Base-by-base conservation (phyloP, 352 stramenopile genomes). In the Phytophthora pluvialis region DNA sequence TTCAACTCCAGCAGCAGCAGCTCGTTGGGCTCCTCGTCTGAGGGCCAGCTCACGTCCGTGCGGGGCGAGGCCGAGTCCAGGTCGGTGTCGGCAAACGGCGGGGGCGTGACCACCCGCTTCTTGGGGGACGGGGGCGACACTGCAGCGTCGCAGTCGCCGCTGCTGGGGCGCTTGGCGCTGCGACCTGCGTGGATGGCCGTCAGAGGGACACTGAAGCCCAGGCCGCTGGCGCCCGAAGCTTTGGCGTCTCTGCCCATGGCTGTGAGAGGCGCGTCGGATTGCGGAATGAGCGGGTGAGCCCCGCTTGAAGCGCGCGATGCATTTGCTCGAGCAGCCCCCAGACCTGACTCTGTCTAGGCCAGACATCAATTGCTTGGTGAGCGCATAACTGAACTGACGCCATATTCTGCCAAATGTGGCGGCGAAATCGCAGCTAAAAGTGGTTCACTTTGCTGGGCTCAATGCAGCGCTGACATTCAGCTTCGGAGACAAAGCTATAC, bases 1-100 rank as follows among this genome's bases (percentile, higher is more conserved):
- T 67, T 73, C n/a, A 65, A 10, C 21, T 65, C 39, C 36, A 70
- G 32, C 31, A 70, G 32, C 31, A 32, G 18, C 28, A 73, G 39
- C 21, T 72, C 72, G 52, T 75, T 56, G 25, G 59, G 36, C 18
- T 83, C 75, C 1, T 83, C 75, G 63, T 83, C 75, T n/a, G 72
- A 81, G 36, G 60, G 75, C 35, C 70, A 78, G 45, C 65, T 76
- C 15, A 51, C 64, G 58, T 83, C 77, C 8, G 70, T 79, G 55
- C 63, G 71, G 10, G 69, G 72, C 13, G 68, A 78, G 21, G 64
- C 60, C 38, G 60, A 60, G 51, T 79, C 70, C 48, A 76, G 10
- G n/a, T 74, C 64, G 48, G 64, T 59, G 54, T 50, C 60, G 63
- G 33, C 50, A 25, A 47, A 47, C 4, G 59, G 42, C 8, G 70